phyloP scores from a whole-genome alignment of 345 rosid species.

The Erucastrum elatum region DNA sequence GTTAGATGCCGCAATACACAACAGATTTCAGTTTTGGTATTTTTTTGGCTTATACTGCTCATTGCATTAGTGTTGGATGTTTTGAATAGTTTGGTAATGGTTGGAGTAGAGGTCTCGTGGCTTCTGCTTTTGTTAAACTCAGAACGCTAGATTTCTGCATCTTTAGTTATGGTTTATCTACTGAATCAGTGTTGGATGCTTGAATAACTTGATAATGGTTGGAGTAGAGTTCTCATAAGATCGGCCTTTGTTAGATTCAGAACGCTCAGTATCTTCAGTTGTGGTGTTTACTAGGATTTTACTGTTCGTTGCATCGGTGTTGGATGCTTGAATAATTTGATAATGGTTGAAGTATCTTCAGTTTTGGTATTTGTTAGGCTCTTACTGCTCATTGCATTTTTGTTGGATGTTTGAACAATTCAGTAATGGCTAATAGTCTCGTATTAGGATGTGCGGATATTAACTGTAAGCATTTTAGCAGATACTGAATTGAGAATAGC shows the following conservation, averaged over 20 bases:
- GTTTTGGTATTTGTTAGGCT: background rate
- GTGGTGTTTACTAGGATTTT: background rate
- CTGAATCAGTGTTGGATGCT: background rate
- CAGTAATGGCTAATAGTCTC: background rate
- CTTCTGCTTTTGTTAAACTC: background rate
- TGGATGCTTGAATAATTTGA: background rate
- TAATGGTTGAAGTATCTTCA: background rate
- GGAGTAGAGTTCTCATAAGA: background rate
- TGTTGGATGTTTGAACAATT: slow-evolving; percentile 1
- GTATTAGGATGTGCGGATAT: slow-evolving; percentile 6
- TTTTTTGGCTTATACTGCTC: slow-evolving; percentile 1
- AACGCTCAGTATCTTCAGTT: background rate
- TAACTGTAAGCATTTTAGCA: background rate
- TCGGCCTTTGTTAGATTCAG: background rate
- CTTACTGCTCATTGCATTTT: background rate
- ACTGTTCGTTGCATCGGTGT: background rate
- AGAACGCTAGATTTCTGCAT: background rate
- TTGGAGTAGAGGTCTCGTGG: background rate
- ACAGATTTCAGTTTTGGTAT: background rate
- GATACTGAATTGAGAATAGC: background rate
- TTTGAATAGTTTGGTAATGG: background rate
- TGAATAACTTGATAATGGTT: background rate
- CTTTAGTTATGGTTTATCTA: background rate
- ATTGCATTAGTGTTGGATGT: background rate
- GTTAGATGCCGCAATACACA: background rate